Conservation (phyloP, 106 monocot species). For the Dioscorea alata region DNA sequence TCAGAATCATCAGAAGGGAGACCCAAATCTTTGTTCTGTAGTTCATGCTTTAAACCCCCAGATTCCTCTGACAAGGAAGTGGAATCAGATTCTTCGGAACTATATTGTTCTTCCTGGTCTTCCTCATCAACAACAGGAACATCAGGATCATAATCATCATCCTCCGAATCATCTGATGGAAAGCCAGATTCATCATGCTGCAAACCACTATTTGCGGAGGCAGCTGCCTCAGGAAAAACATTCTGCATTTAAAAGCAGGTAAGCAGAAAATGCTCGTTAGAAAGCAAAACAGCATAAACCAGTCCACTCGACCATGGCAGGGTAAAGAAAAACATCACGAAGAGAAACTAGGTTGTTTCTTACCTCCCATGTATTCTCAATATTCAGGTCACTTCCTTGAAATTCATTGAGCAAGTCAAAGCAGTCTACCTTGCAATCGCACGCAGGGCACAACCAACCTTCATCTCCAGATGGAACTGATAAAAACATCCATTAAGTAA, state of each 20-base stretch:
- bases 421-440: conserved; percentile 94
- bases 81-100: conserved; percentile 56
- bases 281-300: too few relatives aligned
- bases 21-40: conserved; percentile 24
- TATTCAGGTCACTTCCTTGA: conserved; percentile 50
- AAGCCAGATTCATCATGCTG: conserved; percentile 46
- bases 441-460: conserved; percentile 88
- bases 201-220: conserved; percentile 30
- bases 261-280: background rate
- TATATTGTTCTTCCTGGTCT: conserved; percentile 25
- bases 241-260: conserved; percentile 44
- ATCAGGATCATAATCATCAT: conserved; percentile 69
- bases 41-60: conserved; percentile 11
- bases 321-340: background rate
- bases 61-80: conserved; percentile 44
- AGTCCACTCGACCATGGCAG: too few relatives aligned
- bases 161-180: conserved; percentile 87
- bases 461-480: conserved; percentile 86
- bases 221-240: conserved; percentile 90
- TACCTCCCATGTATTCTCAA: conserved; percentile 87
- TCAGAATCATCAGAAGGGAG: conserved; percentile 91
- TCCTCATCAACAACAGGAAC: conserved; percentile 16
- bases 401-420: conserved; percentile 69
- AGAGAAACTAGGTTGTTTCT: conserved; percentile 2
- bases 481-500: background rate